Conservation (phyloP, 169 alveolate species). For the Nephromyces sp. region DNA sequence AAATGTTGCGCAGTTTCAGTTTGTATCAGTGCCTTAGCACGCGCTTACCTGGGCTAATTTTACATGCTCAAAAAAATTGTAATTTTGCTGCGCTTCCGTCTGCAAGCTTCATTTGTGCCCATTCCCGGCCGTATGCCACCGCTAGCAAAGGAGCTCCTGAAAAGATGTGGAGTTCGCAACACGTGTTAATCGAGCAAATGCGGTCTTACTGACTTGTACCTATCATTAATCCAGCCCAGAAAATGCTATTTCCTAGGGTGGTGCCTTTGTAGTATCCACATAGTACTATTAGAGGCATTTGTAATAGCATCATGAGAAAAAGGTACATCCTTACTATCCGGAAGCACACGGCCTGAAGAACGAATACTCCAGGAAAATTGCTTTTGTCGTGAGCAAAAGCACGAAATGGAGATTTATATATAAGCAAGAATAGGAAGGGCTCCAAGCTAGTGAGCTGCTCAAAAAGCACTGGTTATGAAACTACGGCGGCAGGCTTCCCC, state of each 20-base stretch:
- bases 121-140: slow-evolving; percentile 33
- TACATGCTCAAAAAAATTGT: no score
- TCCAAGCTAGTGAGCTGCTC: neutral
- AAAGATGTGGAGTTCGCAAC: neutral
- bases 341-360: slow-evolving; percentile 33
- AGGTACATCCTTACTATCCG: slow-evolving; percentile 27
- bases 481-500: no score
- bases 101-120: slow-evolving; percentile 18
- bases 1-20: no score
- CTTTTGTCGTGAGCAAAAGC: neutral
- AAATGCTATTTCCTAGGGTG: slow-evolving; percentile 15
- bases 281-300: slow-evolving; percentile 33
- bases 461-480: no score
- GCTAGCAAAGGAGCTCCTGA: slow-evolving; percentile 29
- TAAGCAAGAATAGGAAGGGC: neutral
- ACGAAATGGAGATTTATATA: neutral
- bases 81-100: slow-evolving; percentile 1
- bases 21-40: no score
- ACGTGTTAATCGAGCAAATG: no score
- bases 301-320: slow-evolving; percentile 31
- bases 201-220: slow-evolving; percentile 13
- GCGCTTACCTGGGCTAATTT: no score
- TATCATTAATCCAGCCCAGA: slow-evolving; percentile 34
- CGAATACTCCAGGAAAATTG: neutral
- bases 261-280: slow-evolving; percentile 19